Evolutionary conservation across 306 rosid genomes (phyloP), one percentile per base, ranked within the genome.

Genomic region (Quercus aquifolioides): DNA sequence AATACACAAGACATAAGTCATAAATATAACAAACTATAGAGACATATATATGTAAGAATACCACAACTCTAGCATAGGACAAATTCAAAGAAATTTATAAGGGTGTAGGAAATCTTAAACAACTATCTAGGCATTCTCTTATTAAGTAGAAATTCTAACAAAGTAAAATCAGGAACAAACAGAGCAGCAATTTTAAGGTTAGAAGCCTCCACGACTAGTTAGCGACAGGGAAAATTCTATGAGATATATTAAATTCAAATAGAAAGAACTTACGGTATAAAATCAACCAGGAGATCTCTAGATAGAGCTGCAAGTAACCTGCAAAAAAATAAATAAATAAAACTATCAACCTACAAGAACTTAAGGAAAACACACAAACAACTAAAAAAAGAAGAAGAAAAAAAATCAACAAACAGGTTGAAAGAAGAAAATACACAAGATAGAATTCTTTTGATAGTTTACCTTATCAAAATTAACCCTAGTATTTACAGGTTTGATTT

Each of bases 271-370:
- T 85, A 94, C 99, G 88, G 97, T 73, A 91, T 72, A 86, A 90
- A 94, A 52, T 92, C 97, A 78, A 90, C 92, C 7, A 91, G 83
- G 43, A 92, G 83, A 86, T 94, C 99, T 87, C 97, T 84, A 38
- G 97, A 86, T 80, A 94, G 72, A 81, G 90, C 97, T 5, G 97
- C 92, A 68, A 92, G 84, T 82, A 92, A 82, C 85, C 99, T 94
- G 97, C 69, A 74, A 54, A 85, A 54, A 85, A 85, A 65, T 35
- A 78, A 75, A 11, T 14, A 38, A 41, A 28, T 70, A 72, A 72
- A 80, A 71, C 19, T 6, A 2, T 20, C 86, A 79, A 69, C 74
- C 57, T 68, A 59, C 26, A 20, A 60, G 69, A 81, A 74, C 63
- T 25, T 60, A 74, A n/a, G 57, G 65, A 80, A 51, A 25, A 13